Base-by-base conservation (phyloP, 257 asterid genomes). In the Fraxinus cuspidata region DNA sequence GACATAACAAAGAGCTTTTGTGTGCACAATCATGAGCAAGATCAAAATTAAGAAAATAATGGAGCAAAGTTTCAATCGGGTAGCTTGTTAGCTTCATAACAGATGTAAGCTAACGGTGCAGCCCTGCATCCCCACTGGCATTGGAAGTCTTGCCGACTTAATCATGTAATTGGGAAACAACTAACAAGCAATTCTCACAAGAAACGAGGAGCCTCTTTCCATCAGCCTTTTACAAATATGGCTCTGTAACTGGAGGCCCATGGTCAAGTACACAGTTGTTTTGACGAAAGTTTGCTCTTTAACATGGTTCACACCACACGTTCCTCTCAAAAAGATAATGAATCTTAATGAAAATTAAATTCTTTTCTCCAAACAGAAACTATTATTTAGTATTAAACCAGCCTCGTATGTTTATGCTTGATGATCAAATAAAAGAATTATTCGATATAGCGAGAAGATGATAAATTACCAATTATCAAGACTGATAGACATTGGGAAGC, bases 401-500 rank as follows among this genome's bases (percentile, higher is more conserved):
- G 19, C 53, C 53, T 34, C 19, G 9, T 5, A 35, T 5, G 28
- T 12, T 35, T 35, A 35, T 8, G 29, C 42, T 27, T 11, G 34
- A 67, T 27, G 38, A 9, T 31, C 42, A 18, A 29, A 44, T 44
- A 12, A 15, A 44, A 12, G 16, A 12, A 44, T 44, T 13, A 44
- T 44, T 7, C 21, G 35, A 69, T 21, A 16, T 18, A 23, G 3
- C 15, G 32, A 25, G 9, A 70, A 23, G 10, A 21, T 3, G n/a
- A 38, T 5, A 73, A 65, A 87, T 79, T 70, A 87, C 90, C 85
- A 42, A 23, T 72, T 49, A 77, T 88, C 84, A 93, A 21, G 89
- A 71, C 90, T 85, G 83, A 83, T 93, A 93, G 73, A 76, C 94
- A 3, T 93, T 88, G 25, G 97, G 98, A 82, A 95, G 97, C 78